Conservation (phyloP, 345 rosid species). For the Turnera subulata region DNA sequence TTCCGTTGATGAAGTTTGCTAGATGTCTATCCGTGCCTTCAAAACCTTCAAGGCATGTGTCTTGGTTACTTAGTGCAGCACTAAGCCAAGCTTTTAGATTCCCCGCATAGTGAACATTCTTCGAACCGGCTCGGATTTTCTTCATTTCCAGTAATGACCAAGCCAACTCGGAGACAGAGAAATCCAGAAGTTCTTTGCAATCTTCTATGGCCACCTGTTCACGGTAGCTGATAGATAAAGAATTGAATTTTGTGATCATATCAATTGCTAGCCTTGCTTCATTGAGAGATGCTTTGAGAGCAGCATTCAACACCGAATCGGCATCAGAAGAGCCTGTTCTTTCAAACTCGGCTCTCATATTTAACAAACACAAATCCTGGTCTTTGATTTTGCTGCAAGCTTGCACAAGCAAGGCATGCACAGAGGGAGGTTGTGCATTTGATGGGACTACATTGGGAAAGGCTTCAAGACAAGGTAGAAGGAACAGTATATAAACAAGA, state of each 20-base stretch:
- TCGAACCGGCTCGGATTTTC: constrained; percentile 48
- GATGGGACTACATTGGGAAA: constrained; percentile 22
- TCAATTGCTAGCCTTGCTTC: constrained; percentile 66
- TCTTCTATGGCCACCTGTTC: constrained; percentile 83
- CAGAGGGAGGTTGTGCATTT: constrained; percentile 25
- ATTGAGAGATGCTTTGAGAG: constrained; percentile 49
- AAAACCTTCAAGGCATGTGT: constrained; percentile 34
- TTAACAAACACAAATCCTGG: constrained; percentile 47
- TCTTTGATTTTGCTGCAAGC: constrained; percentile 48
- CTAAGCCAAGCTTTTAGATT: constrained; percentile 45
- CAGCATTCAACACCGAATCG: constrained; percentile 52
- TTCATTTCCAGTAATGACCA: constrained; percentile 85
- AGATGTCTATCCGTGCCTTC: constrained; percentile 74
- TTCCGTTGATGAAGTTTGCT: constrained; percentile 44
- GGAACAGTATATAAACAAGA: constrained; percentile 29
- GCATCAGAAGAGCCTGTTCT: constrained; percentile 27
- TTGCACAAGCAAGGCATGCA: constrained; percentile 36
- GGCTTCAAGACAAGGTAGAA: constrained; percentile 34
- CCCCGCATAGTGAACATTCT: constrained; percentile 40
- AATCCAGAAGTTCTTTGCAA: constrained; percentile 87
- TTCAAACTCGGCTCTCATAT: constrained; percentile 36
- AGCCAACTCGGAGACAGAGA: constrained; percentile 86
- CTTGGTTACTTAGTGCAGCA: constrained; percentile 31
- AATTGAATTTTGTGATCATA: constrained; percentile 46
- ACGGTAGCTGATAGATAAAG: constrained; percentile 58